Evolutionary conservation across 345 rosid species (phyloP).

Genomic region (Lepidium aucheri): DNA sequence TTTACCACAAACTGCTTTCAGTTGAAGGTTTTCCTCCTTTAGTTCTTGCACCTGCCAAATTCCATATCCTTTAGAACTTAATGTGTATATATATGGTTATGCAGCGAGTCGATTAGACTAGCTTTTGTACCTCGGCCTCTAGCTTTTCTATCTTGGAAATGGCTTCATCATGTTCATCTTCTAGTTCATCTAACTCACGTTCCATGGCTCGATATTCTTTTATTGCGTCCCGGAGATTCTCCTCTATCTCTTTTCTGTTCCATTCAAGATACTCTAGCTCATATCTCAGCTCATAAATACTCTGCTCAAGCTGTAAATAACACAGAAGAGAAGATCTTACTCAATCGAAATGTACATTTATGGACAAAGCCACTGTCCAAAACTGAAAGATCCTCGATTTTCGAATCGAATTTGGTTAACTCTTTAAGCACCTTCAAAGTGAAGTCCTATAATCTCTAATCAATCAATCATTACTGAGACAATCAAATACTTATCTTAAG

Average conservation of each 20-base stretch:
- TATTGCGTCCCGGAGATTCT: constrained; percentile 37
- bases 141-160: constrained; percentile 46
- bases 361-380: neutral
- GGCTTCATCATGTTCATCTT: constrained; percentile 53
- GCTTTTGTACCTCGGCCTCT: constrained; percentile 47
- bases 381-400: neutral
- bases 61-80: neutral
- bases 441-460: neutral
- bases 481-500: no score
- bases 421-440: neutral
- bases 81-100: neutral
- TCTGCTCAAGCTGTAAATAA: constrained; percentile 59
- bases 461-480: neutral
- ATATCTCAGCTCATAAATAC: constrained; percentile 36
- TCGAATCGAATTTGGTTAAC: neutral
- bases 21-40: constrained; percentile 44
- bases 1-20: constrained; percentile 39
- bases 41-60: constrained; percentile 43
- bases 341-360: neutral
- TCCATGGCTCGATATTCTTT: constrained; percentile 52
- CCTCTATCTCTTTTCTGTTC: constrained; percentile 51
- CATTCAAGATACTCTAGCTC: constrained; percentile 49
- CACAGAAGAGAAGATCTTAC: neutral
- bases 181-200: constrained; percentile 50
- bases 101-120: neutral